Conservation (phyloP, 164 flowering plant species). For the Amborella trichopoda region DNA sequence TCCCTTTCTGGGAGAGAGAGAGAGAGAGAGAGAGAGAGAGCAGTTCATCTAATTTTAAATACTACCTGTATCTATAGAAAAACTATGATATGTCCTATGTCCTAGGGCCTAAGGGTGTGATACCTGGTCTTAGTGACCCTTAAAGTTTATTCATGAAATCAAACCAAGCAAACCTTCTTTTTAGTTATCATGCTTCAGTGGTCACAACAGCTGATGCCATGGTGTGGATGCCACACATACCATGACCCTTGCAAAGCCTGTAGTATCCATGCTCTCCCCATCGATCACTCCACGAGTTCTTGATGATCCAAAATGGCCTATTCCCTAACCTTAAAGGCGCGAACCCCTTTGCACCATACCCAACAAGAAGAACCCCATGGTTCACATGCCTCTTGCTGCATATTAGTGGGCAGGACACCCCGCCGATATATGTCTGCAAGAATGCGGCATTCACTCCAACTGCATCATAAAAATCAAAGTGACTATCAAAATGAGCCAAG, state of each 20-base stretch:
- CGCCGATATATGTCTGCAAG: constrained; percentile 89
- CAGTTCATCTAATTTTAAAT: too few species aligned
- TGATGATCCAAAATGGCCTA: constrained; percentile 77
- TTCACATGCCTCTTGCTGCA: constrained; percentile 51
- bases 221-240: constrained; percentile 58
- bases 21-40: too few species aligned
- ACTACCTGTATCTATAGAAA: too few species aligned
- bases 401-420: constrained; percentile 78
- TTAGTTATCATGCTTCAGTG: too few species aligned
- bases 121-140: too few species aligned
- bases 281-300: constrained; percentile 73
- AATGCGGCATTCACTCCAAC: constrained; percentile 76
- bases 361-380: constrained; percentile 77
- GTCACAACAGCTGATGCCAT: constrained; percentile 74
- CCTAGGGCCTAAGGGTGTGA: too few species aligned
- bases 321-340: constrained; percentile 52
- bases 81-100: too few species aligned
- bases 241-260: constrained; percentile 47
- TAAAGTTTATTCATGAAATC: too few species aligned
- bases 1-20: too few species aligned
- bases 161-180: too few species aligned
- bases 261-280: constrained; percentile 88
- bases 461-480: constrained; percentile 16
- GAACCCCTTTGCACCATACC: constrained; percentile 56
- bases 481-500: neutral